phyloP scores from a whole-genome alignment of 129 eudicot genomes.

The Lactuca sativa region DNA sequence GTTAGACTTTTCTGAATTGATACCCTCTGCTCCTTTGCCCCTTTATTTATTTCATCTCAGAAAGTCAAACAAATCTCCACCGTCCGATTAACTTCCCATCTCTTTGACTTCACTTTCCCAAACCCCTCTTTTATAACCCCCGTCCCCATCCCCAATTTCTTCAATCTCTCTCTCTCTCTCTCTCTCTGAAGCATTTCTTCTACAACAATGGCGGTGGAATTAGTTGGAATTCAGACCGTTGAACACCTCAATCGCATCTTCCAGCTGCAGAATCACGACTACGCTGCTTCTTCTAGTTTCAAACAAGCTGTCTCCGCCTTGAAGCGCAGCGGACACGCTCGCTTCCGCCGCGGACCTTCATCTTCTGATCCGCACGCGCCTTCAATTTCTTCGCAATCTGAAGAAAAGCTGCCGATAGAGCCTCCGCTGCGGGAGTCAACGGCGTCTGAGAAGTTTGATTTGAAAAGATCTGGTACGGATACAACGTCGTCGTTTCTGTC shows the following conservation, averaged over 20 bases:
- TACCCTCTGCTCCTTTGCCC: slow-evolving; percentile 28
- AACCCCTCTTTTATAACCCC: slow-evolving; percentile 10
- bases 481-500: slow-evolving; percentile 41
- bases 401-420: not conserved
- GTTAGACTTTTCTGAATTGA: slow-evolving; percentile 35
- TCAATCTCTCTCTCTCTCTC: slow-evolving; percentile 13
- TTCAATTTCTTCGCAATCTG: slow-evolving; percentile 23
- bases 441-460: slow-evolving; percentile 3
- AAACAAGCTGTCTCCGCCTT: slow-evolving; percentile 39
- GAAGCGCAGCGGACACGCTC: slow-evolving; percentile 75
- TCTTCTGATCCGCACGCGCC: slow-evolving; percentile 19
- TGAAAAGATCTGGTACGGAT: slow-evolving; percentile 27
- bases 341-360: slow-evolving; percentile 59
- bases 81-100: slow-evolving; percentile 25
- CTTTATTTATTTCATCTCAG: slow-evolving; percentile 24
- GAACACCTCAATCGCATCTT: slow-evolving; percentile 36
- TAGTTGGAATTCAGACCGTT: slow-evolving; percentile 33
- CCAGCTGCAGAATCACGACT: slow-evolving; percentile 36
- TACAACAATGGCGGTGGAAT: slow-evolving; percentile 38
- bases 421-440: not conserved
- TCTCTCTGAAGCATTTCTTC: not conserved
- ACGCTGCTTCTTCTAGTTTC: slow-evolving; percentile 35
- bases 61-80: slow-evolving; percentile 35
- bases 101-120: slow-evolving; percentile 28
- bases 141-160: slow-evolving; percentile 28